Base-by-base conservation (phyloP, 2,329 filamentous ascomycete species). In the Lizonia empirigonia region DNA sequence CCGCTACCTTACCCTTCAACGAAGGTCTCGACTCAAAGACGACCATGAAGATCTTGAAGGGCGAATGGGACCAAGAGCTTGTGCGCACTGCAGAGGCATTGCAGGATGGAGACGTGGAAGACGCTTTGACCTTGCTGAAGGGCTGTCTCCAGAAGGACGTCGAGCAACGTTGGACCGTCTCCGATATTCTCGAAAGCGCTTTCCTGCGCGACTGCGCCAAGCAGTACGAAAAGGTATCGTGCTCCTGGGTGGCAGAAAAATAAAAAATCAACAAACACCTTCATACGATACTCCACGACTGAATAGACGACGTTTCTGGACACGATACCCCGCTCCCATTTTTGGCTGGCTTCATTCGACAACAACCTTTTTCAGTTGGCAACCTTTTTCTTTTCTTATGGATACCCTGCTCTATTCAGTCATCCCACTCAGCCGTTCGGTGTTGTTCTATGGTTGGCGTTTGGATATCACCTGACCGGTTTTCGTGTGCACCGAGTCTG, bases 1-100 rank as follows among this genome's bases (percentile, higher is more conserved):
- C 83, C 0, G 85, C 84, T 13, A 78, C 78, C 5, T 76, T 86
- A 5, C 85, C 85, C 0, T 88, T 88, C 71, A 79, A 82, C 39
- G 82, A 86, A 59, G 69, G 78, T 0, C 82, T 88, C 56, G 76
- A 82, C 36, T 80, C 82, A 37, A 82, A 81, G 49, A 78, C 86
- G 4, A 79, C 80, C 47, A 77, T 80, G 53, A 81, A 83, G 59
- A 88, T 88, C 50, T 68, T 82, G 23, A 77, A 76, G 13, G 85
- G 84, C 5, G 78, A 81, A 15, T 88, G 84, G 82, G 77, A 86
- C 49, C 70, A 74, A 9, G 70, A 79, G 12, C 72, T 77, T 10
- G 72, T 86, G 19, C 70, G 80, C 20, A 72, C 74, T 4, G 74
- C 74, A 12, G 68, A 70, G n/a, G 73, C 75, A 1, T 64, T 74